Evolutionary conservation across 2,329 filamentous ascomycete genomes (phyloP), one percentile per base, ranked within the genome.

Genomic region (Macrophomina tecta): DNA sequence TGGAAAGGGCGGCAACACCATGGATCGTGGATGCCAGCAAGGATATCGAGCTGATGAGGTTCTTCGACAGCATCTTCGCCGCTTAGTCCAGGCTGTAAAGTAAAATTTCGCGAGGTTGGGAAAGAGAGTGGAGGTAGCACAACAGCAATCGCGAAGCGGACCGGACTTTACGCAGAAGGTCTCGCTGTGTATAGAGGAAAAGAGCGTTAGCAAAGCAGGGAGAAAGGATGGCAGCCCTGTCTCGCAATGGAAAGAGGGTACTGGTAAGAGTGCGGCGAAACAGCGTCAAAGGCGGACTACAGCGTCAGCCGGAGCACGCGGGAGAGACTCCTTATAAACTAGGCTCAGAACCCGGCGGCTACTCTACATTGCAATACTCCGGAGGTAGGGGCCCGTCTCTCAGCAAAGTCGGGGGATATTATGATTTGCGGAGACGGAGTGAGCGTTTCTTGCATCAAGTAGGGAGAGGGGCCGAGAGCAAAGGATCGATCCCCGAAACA

Each of bases 1-100:
- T 62, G 38, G 42, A 48, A 11, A 62, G 40, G 18, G 65, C 65
- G 8, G 65, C 28, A 30, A 40, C 65, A 16, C 48, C 58, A 14
- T 51, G 11, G 32, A 62, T 53, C n/a, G 36, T 40, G 32, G 2
- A 52, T 48, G 56, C 65, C 65, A 67, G 40, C 48, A 62, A 18
- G 4, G 65, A 48, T 40, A 67, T 38, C 2, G 48, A 52, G 36
- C 61, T 60, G 34, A 61, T 45, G 28, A 53, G 23, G 46, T 14
- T 64, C 38, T 36, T 55, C 23, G 38, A 64, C 30, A 62, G n/a
- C 58, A 62, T 62, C 8, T 62, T 49, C 4, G 8, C 5, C 4
- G 45, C 3, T 38, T 3, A 23, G 32, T 36, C 18, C 23, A 23
- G 34, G 40, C 28, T 61, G 5, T 6, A 12, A 4, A 30, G 16